A percentile compares a stretch with the other conserved stretches of the same genome.
Evolutionary conservation across 1,139 yeast species (phyloP).

Genomic region (Magnusiomyces tetraspermus): DNA sequence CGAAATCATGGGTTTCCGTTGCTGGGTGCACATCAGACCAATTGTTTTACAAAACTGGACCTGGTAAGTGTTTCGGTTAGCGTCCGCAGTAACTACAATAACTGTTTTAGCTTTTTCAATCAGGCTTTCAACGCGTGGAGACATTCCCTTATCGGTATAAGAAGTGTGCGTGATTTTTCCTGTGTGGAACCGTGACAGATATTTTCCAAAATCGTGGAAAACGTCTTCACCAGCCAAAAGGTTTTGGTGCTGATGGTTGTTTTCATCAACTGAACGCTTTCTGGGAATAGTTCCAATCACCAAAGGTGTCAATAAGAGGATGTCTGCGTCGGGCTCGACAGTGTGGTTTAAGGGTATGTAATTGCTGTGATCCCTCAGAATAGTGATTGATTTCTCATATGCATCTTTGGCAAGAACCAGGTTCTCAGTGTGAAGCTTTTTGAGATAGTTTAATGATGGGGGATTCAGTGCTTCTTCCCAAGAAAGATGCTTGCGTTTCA

Average conservation of each 20-base stretch:
- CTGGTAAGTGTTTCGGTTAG: slow-evolving; percentile 55
- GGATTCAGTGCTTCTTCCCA: slow-evolving; percentile 43
- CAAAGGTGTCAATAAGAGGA: slow-evolving; percentile 47
- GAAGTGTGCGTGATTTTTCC: slow-evolving; percentile 52
- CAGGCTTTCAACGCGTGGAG: slow-evolving; percentile 47
- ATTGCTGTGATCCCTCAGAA: slow-evolving; percentile 47
- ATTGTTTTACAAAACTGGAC: slow-evolving; percentile 56
- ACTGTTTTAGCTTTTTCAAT: slow-evolving; percentile 49
- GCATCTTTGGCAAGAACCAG: slow-evolving; percentile 40
- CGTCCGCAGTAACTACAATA: slow-evolving; percentile 53
- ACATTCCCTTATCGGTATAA: slow-evolving; percentile 57
- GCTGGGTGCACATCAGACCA: slow-evolving; percentile 44
- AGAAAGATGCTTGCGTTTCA: slow-evolving; percentile 39
- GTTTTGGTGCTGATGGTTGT: neutral
- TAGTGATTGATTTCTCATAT: slow-evolving; percentile 46
- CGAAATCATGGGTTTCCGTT: slow-evolving; percentile 48
- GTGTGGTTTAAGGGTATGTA: slow-evolving; percentile 44
- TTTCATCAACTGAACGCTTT: neutral
- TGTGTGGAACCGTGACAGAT: slow-evolving; percentile 24
- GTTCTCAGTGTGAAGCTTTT: slow-evolving; percentile 38
- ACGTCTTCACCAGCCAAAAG: slow-evolving; percentile 45
- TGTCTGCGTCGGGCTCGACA: slow-evolving; percentile 31
- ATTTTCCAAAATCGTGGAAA: slow-evolving; percentile 36
- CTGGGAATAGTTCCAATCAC: slow-evolving; percentile 34
- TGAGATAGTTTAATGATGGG: slow-evolving; percentile 26